Base-by-base conservation (phyloP, 2,329 filamentous ascomycete species). In the Colletotrichum sansevieriae region DNA sequence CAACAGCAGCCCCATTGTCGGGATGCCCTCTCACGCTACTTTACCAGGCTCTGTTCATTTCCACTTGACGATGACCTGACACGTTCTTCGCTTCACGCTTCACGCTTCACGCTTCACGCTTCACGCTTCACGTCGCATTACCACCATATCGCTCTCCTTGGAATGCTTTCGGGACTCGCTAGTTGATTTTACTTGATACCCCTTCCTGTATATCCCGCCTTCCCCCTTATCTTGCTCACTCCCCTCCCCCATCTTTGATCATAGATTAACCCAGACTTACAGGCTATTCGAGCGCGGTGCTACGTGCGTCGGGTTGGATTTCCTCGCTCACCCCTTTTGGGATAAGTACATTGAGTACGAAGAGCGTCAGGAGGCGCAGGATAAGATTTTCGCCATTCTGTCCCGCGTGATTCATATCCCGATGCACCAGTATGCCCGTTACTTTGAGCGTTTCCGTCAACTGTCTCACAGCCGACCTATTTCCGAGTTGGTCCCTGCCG, bases 281-380 rank as follows among this genome's bases (percentile, higher is more conserved):
- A 99, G 96, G 74, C 87, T 98, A 9, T 98, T 98, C 77, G 95
- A 99, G 78, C 92, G 96, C 73, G 96, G 92, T 71, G 92, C 94
- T 33, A 87, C 87, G 35, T 91, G 88, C 74, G 94, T 97, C 46
- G 96, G 96, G 15, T 87, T 98, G 18, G 96, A 99, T 80, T 99
- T 97, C 77, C 86, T 97, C 35, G 92, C 95, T 2, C 94, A 98
- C 77, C 94, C 94, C 1, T 98, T 99, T 82, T 99, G 96, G 96
- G 96, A 99, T 80, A 98, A 97, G 81, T 99, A 97, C 76, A 89
- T 99, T 72, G 96, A 98, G 78, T 98, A 97, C 75, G 96, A 98
- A 78, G 95, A 98, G 78, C 92, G 95, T 2, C 85, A 95, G 70
- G 94, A 97, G 75, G 90, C 92, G 0, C 88, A 91, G 13, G 93